These are phyloP conservation scores for Elsinoe arachidis DNA, from an alignment of 2,329 filamentous ascomycete species.

Conservation along the genomic window DNA sequence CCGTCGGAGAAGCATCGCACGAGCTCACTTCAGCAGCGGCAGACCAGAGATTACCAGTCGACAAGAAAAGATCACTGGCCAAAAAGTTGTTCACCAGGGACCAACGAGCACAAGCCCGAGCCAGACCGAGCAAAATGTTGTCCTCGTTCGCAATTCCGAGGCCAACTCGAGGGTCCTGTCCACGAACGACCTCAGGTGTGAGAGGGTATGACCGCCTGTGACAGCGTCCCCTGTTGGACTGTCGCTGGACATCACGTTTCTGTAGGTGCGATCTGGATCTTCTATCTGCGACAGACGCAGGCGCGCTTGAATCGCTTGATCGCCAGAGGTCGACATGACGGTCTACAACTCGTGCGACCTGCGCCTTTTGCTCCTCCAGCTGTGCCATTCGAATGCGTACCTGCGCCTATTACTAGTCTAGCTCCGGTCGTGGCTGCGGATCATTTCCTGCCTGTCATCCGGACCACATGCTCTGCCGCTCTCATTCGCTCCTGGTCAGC, in stretches of 20 bases:
- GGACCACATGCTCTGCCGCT: background rate
- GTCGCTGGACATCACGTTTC: background rate
- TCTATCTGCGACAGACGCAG: constrained; percentile 3
- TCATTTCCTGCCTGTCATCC: constrained; percentile 12
- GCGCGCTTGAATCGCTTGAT: constrained; percentile 7
- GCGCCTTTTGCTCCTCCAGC: background rate
- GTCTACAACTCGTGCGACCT: background rate
- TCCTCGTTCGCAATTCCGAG: background rate
- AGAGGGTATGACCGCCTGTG: background rate
- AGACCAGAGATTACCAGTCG: background rate
- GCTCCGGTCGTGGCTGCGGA: constrained; percentile 10
- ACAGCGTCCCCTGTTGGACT: background rate
- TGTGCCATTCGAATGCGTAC: background rate
- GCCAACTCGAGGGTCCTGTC: background rate
- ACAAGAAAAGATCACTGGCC: background rate
- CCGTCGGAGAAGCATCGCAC: background rate
- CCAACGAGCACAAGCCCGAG: background rate
- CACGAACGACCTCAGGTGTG: background rate
- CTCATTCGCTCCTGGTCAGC: constrained; percentile 4
- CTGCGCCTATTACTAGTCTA: constrained; percentile 9
- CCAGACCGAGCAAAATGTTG: background rate
- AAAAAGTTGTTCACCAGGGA: background rate
- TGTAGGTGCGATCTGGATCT: constrained; percentile 7
- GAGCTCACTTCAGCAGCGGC: background rate
- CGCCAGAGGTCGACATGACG: constrained; percentile 4